Base-by-base conservation (phyloP, 2,329 filamentous ascomycete genomes). In the Ophiosphaerella korrae region DNA sequence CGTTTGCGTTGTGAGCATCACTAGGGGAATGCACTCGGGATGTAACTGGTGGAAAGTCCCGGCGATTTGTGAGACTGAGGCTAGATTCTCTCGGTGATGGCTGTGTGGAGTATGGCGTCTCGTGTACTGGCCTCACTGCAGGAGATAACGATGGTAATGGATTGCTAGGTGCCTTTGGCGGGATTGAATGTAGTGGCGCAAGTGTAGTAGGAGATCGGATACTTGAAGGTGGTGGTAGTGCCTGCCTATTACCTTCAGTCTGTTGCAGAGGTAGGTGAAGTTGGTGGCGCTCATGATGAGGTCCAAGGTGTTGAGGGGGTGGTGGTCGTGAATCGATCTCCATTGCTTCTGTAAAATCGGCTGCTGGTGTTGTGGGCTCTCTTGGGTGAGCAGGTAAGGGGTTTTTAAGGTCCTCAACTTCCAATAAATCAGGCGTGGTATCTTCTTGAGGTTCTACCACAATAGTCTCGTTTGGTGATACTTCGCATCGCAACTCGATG, bases 401-500 rank as follows among this genome's bases (percentile, higher is more conserved):
- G 21, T 39, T 56, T 16, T 52, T 44, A 5, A 62, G 63, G 14
- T 58, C 52, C 31, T 64, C 61, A 41, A 55, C 45, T 34, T 49
- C 46, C 44, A 62, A 52, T 14, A 62, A 47, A 35, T 63, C 58
- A 48, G 60, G 56, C 14, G 58, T 58, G 47, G 50, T 32, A 46
- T 63, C 58, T 49, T 69, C 52, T 6, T 53, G 56, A 24, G 70
- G 67, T 18, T 70, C 64, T 54, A 73, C 63, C 32, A 60, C 50
- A 35, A 60, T 56, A 32, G 48, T 58, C 14, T 60, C 58, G 32
- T 50, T 52, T 42, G 58, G 55, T n/a, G 60, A 55, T 39, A 48
- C 33, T 42, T 74, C 62, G 64, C 69, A 74, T 70, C 62, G 67
- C 64, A 76, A 55, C 48, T 72, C 60, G 55, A 76, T 72, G 52